Percentiles rank a stretch among this genome's conserved stretches.
These are phyloP conservation scores for Austroboletus festivus DNA, from an alignment of 768 basidiomycete species.

Conservation along the genomic window DNA sequence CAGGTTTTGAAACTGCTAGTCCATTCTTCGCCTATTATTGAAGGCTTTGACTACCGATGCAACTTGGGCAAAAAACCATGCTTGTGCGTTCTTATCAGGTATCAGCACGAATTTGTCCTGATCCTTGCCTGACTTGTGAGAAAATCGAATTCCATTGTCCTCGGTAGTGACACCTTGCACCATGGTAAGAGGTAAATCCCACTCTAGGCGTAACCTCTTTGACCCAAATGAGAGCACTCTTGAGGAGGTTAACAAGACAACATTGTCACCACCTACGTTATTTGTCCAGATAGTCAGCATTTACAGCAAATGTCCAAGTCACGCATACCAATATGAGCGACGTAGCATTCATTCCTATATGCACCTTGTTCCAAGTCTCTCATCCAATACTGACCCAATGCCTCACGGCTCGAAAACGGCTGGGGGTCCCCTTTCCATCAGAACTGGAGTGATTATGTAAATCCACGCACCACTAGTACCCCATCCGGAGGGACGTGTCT, in stretches of 20 bases:
- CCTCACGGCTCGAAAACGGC: slow-evolving; percentile 89
- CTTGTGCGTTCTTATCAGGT: slow-evolving; percentile 68
- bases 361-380: slow-evolving; percentile 88
- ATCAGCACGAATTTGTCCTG: slow-evolving; percentile 76
- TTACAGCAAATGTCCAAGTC: neutral
- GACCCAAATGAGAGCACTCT: slow-evolving; percentile 84
- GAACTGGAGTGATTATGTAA: neutral
- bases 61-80: slow-evolving; percentile 80
- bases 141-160: slow-evolving; percentile 85
- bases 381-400: slow-evolving; percentile 95
- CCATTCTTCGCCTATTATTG: slow-evolving; percentile 74
- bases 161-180: slow-evolving; percentile 88
- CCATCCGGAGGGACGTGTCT: slow-evolving; percentile 85
- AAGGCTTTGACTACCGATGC: slow-evolving; percentile 73
- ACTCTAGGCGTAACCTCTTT: slow-evolving; percentile 78
- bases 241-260: slow-evolving; percentile 74
- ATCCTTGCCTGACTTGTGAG: slow-evolving; percentile 73
- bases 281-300: slow-evolving; percentile 40
- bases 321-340: slow-evolving; percentile 84
- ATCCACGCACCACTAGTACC: slow-evolving; percentile 68
- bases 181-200: slow-evolving; percentile 87
- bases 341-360: slow-evolving; percentile 80
- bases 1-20: slow-evolving; percentile 32
- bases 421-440: slow-evolving; percentile 30
- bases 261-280: slow-evolving; percentile 74